A percentile compares a stretch with the other conserved stretches of the same genome.
Evolutionary conservation across 2,329 filamentous ascomycete species (phyloP).

Genomic region (Cladorrhinum sp.): DNA sequence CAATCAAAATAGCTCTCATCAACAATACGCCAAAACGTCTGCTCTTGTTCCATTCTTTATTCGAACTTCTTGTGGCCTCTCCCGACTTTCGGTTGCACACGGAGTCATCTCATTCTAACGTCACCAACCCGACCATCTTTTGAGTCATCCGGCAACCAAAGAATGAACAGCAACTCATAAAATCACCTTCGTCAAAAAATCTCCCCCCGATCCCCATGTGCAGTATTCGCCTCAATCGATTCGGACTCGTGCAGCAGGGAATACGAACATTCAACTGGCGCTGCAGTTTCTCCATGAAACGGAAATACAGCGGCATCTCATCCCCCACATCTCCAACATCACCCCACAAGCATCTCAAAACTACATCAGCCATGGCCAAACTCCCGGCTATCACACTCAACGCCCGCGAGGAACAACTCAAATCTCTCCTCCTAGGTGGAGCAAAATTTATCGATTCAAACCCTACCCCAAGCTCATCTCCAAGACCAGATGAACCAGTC

Average conservation of each 20-base stretch:
- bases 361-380: constrained; percentile 14
- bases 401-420: constrained; percentile 67
- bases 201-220: neutral
- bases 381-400: constrained; percentile 53
- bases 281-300: constrained; percentile 24
- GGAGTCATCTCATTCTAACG: neutral
- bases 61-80: neutral
- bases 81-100: neutral
- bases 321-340: constrained; percentile 2
- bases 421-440: constrained; percentile 77
- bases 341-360: constrained; percentile 1
- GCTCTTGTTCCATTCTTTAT: neutral
- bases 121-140: neutral
- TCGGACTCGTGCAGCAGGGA: neutral
- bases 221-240: neutral
- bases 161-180: neutral
- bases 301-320: constrained; percentile 21
- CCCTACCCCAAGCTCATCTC: constrained; percentile 36
- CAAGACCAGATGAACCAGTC: constrained; percentile 46
- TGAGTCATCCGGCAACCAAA: neutral
- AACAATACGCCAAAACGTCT: neutral
- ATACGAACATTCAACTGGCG: neutral
- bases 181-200: neutral
- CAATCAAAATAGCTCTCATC: neutral
- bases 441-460: constrained; percentile 61